Evolutionary conservation across 192 early-diverging fungal species (phyloP), one percentile per base, ranked within the genome.

Genomic region (Spizellomyces punctatus): DNA sequence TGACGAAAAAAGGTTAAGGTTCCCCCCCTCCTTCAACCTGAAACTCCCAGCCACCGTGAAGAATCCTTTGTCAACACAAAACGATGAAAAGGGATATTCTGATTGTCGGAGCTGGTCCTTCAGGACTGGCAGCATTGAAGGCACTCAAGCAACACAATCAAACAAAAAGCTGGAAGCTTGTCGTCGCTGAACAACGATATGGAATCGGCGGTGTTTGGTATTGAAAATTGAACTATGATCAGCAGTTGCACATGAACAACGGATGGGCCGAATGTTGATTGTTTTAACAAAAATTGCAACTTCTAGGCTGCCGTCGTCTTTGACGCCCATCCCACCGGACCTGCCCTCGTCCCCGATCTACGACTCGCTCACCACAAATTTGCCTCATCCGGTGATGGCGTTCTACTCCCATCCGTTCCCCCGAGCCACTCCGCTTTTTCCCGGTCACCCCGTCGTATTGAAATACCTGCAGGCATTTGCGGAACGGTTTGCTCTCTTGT

Each of bases 281-380:
- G 1, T 47, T 10, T 48, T n/a, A n/a, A n/a, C 19, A 27, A 17
- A 10, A n/a, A 27, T 45, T 59, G 14, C n/a, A n/a, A 60, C 57
- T 41, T 42, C n/a, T 12, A 58, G 48, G 10, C 44, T 36, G 3
- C 27, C 27, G 27, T 36, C 27, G 27, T 0, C 27, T 3, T 3
- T 3, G 27, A 36, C 62, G 8, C 10, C 43, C 45, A 10, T 43
- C 8, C 63, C 63, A 8, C 61, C 60, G 0, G 17, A 21, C 14
- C 14, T 63, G 41, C 48, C 74, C 6, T 48, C 21, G 21, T 36
- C 74, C 21, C 54, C 74, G 7, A 75, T 76, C 19, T 76, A 76
- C 63, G 50, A 76, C 21, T 67, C 62, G 7, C 71, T 76, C 16
- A 56, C 44, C 6, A 76, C 74, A 12, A 76, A 76, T 55, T 46